These are phyloP conservation scores for Kernera saxatilis DNA, from an alignment of 345 rosid genomes.

Conservation along the genomic window DNA sequence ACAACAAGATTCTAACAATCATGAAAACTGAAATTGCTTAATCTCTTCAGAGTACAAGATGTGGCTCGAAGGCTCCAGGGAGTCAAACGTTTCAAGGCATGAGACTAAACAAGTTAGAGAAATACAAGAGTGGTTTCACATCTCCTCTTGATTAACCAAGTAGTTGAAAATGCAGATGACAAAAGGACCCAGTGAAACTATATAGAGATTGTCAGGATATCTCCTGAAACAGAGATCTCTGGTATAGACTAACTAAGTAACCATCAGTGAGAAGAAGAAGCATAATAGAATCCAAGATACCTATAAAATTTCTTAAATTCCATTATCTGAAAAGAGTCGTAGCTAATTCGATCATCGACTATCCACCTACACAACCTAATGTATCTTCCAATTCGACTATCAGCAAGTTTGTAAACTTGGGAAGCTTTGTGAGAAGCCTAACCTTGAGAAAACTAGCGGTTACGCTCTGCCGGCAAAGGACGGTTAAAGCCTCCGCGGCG, in stretches of 20 bases:
- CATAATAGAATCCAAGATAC: too few relatives aligned
- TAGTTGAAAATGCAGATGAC: background rate
- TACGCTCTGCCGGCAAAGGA: slow-evolving; percentile 77
- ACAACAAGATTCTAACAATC: background rate
- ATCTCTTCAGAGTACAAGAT: background rate
- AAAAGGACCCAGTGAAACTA: background rate
- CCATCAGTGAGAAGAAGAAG: background rate
- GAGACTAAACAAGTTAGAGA: background rate
- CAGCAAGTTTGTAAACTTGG: background rate
- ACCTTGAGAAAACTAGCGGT: slow-evolving; percentile 52
- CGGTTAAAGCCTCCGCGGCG: slow-evolving; percentile 92
- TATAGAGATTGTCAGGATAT: background rate
- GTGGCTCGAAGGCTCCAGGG: background rate
- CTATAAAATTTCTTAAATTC: background rate
- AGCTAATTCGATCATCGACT: background rate
- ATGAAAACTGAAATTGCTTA: background rate
- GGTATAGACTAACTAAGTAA: background rate
- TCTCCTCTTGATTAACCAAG: background rate
- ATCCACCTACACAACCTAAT: background rate
- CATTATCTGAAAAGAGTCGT: background rate
- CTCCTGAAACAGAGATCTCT: background rate
- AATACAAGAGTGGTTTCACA: background rate
- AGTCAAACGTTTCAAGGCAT: background rate
- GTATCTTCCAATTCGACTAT: background rate
- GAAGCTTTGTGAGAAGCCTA: slow-evolving; percentile 14